Conservation (phyloP, 108 stramenopile genomes). For the Cylindrotheca closterium region DNA sequence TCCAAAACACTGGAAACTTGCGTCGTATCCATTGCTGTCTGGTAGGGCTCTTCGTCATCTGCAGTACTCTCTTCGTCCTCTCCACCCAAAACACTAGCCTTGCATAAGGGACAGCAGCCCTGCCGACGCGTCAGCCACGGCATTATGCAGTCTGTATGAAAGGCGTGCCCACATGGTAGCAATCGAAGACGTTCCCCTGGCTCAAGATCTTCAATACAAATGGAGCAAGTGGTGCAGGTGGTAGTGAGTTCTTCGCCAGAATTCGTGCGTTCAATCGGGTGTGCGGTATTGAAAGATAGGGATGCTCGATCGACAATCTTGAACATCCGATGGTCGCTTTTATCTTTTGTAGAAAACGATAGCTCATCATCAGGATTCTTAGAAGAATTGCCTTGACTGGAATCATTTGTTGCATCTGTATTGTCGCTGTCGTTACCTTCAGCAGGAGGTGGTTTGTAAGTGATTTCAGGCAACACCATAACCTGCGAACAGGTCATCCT, state of each 20-base stretch:
- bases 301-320: no score
- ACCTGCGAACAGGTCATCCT: constrained; percentile 27
- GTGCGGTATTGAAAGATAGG: no score
- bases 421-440: neutral
- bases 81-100: constrained; percentile 32
- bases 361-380: neutral
- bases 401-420: neutral
- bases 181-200: constrained; percentile 73
- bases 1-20: no score
- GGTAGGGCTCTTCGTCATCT: neutral
- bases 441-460: constrained; percentile 17
- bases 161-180: constrained; percentile 78
- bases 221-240: constrained; percentile 67
- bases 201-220: constrained; percentile 90
- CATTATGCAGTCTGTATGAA: constrained; percentile 80
- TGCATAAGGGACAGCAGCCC: constrained; percentile 69
- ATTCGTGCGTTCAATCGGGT: no score
- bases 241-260: constrained; percentile 5
- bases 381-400: neutral
- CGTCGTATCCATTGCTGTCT: no score
- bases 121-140: constrained; percentile 84
- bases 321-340: no score
- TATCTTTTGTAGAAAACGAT: no score
- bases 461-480: constrained; percentile 40
- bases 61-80: neutral